These are phyloP conservation scores for Cryptococcus sp. DNA, from an alignment of 1,284 basidiomycete genomes.

Conservation along the genomic window DNA sequence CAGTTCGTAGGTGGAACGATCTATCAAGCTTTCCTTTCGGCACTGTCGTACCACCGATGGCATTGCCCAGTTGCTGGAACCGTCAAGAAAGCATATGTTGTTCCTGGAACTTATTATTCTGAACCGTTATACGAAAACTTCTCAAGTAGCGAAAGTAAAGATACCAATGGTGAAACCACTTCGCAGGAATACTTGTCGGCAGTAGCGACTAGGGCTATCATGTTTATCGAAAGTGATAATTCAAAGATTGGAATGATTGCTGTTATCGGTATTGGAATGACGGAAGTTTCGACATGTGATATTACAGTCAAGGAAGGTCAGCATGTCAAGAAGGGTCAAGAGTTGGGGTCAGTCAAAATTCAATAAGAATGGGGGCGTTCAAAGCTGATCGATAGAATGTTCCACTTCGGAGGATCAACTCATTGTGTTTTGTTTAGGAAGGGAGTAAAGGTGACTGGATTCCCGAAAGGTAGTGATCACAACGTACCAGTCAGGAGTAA, in stretches of 20 bases:
- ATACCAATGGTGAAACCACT: constrained; percentile 33
- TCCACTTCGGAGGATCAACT: constrained; percentile 56
- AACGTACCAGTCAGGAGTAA: constrained; percentile 41
- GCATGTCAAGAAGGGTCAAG: constrained; percentile 51
- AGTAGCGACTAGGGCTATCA: constrained; percentile 52
- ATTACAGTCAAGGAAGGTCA: constrained; percentile 43
- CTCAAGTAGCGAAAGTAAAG: constrained; percentile 12
- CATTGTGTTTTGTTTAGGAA: constrained; percentile 51
- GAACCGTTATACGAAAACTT: constrained; percentile 42
- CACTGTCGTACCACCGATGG: constrained; percentile 57
- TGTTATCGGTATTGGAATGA: constrained; percentile 57
- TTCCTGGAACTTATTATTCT: constrained; percentile 56
- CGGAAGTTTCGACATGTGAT: constrained; percentile 57
- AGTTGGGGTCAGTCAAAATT: constrained; percentile 45
- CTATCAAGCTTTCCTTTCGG: constrained; percentile 56
- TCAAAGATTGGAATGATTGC: constrained; percentile 53
- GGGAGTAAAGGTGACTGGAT: constrained; percentile 36
- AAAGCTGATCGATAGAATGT: constrained; percentile 39
- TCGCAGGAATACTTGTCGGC: constrained; percentile 47
- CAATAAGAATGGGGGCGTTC: not conserved
- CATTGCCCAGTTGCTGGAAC: constrained; percentile 54
- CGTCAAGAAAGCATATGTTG: constrained; percentile 49
- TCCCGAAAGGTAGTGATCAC: constrained; percentile 36
- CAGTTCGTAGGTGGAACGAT: constrained; percentile 55
- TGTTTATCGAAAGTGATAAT: constrained; percentile 57